phyloP scores from a whole-genome alignment of 176 grass and related monocot species.

The Olyra latifolia region DNA sequence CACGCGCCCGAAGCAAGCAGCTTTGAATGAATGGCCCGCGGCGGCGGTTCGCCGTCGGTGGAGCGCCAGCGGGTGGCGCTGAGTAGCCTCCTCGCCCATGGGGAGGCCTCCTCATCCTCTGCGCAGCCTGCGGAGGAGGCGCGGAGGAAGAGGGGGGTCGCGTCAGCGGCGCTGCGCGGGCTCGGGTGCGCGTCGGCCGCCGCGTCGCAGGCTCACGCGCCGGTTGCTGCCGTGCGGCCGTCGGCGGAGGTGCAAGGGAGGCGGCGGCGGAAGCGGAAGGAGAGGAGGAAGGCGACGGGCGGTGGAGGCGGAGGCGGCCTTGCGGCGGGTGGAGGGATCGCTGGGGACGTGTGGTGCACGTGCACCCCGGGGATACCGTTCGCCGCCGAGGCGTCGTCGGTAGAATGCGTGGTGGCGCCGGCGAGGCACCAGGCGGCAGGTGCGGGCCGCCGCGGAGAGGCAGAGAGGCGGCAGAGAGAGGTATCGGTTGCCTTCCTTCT shows the following conservation, averaged over 20 bases:
- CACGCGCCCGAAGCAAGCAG: neutral
- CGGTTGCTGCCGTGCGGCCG: neutral
- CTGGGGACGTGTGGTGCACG: conserved; percentile 85
- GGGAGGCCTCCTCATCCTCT: neutral
- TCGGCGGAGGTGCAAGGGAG: conserved; percentile 52
- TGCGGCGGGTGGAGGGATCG: neutral
- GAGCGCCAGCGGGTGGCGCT: conserved; percentile 35
- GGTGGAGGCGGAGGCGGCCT: neutral
- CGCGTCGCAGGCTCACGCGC: conserved; percentile 39
- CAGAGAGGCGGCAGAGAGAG: conserved; percentile 65
- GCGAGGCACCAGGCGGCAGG: conserved; percentile 37
- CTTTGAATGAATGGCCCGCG: conserved; percentile 40
- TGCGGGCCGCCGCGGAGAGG: conserved; percentile 33
- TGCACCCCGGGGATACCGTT: conserved; percentile 75
- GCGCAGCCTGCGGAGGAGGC: neutral
- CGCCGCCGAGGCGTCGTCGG: conserved; percentile 73
- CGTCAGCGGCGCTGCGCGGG: conserved; percentile 48
- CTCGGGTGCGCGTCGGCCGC: conserved; percentile 66
- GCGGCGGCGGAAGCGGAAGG: conserved; percentile 38
- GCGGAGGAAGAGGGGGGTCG: conserved; percentile 13
- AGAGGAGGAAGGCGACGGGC: conserved; percentile 52
- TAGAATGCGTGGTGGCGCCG: conserved; percentile 84
- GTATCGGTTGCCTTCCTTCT: conserved; percentile 26
- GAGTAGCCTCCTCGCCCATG: conserved; percentile 20
- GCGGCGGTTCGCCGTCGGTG: neutral